These are phyloP conservation scores for Neurospora sp. DNA, from an alignment of 495 filamentous ascomycete species.

Conservation along the genomic window DNA sequence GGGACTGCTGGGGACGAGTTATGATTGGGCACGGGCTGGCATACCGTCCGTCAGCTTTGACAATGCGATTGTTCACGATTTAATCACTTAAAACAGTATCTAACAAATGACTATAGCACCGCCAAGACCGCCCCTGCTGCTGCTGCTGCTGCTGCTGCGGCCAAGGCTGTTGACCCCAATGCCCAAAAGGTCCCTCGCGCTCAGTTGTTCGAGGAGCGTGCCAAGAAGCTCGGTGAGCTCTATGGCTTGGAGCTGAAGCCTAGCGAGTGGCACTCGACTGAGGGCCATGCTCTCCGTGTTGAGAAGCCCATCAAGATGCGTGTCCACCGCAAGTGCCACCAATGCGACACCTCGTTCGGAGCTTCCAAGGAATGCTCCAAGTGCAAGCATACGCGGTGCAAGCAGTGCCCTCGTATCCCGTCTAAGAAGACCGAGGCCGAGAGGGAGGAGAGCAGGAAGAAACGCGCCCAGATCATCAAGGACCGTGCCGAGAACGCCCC, in stretches of 20 bases:
- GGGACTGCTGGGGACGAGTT: not conserved
- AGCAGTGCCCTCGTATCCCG: conserved; percentile 67
- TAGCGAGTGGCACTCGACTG: conserved; percentile 53
- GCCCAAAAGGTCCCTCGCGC: conserved; percentile 32
- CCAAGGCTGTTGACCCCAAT: conserved; percentile 11
- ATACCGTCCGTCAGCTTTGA: not conserved
- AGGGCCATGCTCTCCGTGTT: conserved; percentile 56
- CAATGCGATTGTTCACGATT: not conserved
- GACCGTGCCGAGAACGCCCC: conserved; percentile 38
- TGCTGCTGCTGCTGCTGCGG: not conserved
- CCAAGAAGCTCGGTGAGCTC: conserved; percentile 60
- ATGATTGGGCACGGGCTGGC: not conserved
- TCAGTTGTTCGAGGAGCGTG: conserved; percentile 55
- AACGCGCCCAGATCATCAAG: conserved; percentile 33
- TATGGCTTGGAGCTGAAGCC: conserved; percentile 63
- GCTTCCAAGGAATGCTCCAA: conserved; percentile 53
- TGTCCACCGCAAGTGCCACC: conserved; percentile 73
- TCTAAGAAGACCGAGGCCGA: conserved; percentile 41
- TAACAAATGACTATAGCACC: conserved; percentile 22
- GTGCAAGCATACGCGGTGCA: conserved; percentile 72
- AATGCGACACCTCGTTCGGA: conserved; percentile 56
- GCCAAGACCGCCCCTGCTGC: conserved; percentile 11
- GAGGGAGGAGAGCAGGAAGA: conserved; percentile 37
- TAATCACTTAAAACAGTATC: not conserved
- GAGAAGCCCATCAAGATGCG: conserved; percentile 89